Evolutionary conservation across 2,329 filamentous ascomycete species (phyloP).

Genomic region (Balansia obtecta): DNA sequence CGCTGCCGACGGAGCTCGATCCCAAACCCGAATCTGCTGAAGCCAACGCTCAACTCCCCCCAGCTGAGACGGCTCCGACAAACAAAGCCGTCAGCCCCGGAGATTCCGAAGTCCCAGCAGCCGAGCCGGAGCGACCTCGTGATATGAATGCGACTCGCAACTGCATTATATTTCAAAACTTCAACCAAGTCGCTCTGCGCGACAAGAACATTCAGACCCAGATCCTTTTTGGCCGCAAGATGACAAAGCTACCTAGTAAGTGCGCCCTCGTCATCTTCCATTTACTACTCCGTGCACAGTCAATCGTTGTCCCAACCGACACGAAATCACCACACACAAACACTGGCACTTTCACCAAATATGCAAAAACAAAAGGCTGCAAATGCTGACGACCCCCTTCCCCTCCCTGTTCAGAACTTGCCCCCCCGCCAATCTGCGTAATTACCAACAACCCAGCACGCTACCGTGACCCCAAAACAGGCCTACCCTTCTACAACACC

Average conservation of each 20-base stretch:
- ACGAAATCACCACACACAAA: no score
- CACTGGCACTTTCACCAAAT: no score
- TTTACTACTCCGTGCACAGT: background rate
- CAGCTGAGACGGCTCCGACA: slow-evolving; percentile 8
- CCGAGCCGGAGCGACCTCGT: slow-evolving; percentile 5
- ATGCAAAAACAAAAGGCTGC: background rate
- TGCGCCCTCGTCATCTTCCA: slow-evolving; percentile 3
- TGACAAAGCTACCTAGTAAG: slow-evolving; percentile 44
- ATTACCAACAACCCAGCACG: slow-evolving; percentile 73
- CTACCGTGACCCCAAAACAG: slow-evolving; percentile 77
- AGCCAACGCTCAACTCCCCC: slow-evolving; percentile 5
- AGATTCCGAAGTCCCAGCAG: slow-evolving; percentile 10
- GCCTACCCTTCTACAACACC: slow-evolving; percentile 66
- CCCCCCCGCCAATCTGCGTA: slow-evolving; percentile 50
- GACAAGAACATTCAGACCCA: slow-evolving; percentile 45
- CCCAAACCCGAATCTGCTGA: background rate
- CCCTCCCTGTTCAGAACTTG: slow-evolving; percentile 32
- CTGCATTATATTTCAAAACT: slow-evolving; percentile 48
- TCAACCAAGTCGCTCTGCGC: slow-evolving; percentile 42
- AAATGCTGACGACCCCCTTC: background rate
- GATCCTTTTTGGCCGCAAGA: slow-evolving; percentile 46
- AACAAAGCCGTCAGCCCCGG: slow-evolving; percentile 7
- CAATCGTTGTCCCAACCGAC: no score
- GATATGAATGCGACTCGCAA: slow-evolving; percentile 25
- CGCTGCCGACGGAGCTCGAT: background rate